Evolutionary conservation across 495 filamentous ascomycete genomes (phyloP).

Genomic region (Bryoglossum gracile): DNA sequence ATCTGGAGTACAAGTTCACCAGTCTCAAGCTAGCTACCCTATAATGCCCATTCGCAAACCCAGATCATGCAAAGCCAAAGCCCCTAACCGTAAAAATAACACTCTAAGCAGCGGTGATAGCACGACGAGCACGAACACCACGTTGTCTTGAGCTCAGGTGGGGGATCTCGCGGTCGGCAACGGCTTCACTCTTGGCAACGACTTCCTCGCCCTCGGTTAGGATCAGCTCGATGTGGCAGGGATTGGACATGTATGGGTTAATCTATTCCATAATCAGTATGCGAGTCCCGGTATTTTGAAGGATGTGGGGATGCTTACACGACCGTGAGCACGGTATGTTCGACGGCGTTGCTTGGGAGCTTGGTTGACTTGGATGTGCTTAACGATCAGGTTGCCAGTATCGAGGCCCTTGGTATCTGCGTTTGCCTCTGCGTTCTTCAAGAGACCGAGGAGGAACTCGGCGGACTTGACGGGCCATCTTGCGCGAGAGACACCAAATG

Average conservation of each 20-base stretch:
- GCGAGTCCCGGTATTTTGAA: neutral
- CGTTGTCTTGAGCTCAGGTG: constrained; percentile 84
- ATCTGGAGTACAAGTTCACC: constrained; percentile 21
- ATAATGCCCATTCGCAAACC: constrained; percentile 18
- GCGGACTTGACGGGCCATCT: constrained; percentile 99
- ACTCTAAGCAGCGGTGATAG: constrained; percentile 65
- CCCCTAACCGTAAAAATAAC: constrained; percentile 15
- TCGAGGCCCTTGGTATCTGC: constrained; percentile 98
- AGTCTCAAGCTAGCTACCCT: constrained; percentile 12
- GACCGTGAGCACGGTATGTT: constrained; percentile 99
- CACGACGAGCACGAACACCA: constrained; percentile 65
- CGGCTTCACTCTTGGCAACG: constrained; percentile 70
- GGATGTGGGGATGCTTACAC: constrained; percentile 58
- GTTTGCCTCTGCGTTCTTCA: constrained; percentile 99
- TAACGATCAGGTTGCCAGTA: constrained; percentile 90
- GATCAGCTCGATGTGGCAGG: constrained; percentile 99
- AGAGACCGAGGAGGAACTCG: constrained; percentile 91
- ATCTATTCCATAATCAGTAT: constrained; percentile 49
- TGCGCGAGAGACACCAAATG: constrained; percentile 92
- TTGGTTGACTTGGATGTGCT: constrained; percentile 99
- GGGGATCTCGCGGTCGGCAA: constrained; percentile 49
- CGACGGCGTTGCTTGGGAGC: constrained; percentile 95
- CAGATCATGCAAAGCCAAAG: constrained; percentile 16
- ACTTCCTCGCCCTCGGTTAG: constrained; percentile 92
- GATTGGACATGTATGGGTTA: constrained; percentile 99